Evolutionary conservation across 2,329 filamentous ascomycete species (phyloP).

Genomic region (Fonsecaea monophora): DNA sequence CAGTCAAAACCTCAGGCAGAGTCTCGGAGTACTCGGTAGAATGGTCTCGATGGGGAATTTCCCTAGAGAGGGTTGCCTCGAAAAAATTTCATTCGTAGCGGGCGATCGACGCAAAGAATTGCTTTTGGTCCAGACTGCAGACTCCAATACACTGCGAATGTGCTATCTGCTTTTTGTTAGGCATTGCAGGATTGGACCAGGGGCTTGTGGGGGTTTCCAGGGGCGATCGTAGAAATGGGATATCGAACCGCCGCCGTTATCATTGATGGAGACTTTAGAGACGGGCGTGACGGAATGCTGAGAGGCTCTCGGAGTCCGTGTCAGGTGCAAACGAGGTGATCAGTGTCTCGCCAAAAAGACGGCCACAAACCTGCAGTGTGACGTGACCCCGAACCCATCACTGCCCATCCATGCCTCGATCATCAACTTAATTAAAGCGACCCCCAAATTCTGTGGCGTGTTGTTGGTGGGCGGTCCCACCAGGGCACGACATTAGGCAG

Average conservation of each 20-base stretch:
- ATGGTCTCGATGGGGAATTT: not conserved
- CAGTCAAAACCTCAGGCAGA: not conserved
- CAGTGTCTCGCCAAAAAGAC: not conserved
- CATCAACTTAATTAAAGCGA: not conserved
- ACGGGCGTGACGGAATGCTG: not conserved
- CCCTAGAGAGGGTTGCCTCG: not conserved
- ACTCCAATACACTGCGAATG: not conserved
- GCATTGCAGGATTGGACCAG: not conserved
- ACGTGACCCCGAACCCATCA: conserved; percentile 3
- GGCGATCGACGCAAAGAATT: conserved; percentile 1
- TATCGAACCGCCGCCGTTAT: conserved; percentile 5
- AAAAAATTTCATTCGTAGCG: not conserved
- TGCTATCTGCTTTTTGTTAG: conserved; percentile 4
- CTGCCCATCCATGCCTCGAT: not conserved
- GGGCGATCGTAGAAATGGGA: conserved; percentile 11
- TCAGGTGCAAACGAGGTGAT: not conserved
- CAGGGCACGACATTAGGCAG: not conserved
- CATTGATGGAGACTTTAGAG: not conserved
- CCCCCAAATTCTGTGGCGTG: conserved; percentile 10
- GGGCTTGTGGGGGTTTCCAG: not conserved
- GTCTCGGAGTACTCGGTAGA: not conserved
- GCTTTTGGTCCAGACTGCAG: not conserved
- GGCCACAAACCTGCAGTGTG: conserved; percentile 11
- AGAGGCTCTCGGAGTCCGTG: conserved; percentile 11
- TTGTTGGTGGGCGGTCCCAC: not conserved